Percentiles rank a stretch among this genome's conserved stretches.
Conservation (phyloP, 2,329 filamentous ascomycete species). For the Xylaria sp. region DNA sequence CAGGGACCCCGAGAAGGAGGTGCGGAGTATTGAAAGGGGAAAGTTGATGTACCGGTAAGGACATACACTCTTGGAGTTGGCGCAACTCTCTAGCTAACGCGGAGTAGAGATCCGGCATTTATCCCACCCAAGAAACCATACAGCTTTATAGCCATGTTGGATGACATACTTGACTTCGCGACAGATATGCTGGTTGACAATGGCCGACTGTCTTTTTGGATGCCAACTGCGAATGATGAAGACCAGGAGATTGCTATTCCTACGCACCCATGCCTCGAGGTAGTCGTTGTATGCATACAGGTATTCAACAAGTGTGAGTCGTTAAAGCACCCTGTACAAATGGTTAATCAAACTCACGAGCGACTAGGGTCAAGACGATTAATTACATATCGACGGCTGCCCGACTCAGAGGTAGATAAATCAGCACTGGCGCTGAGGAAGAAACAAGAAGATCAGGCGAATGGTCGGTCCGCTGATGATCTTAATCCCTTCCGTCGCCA, state of each 20-base stretch:
- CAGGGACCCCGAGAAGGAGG: slow-evolving; percentile 71
- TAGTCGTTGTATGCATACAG: slow-evolving; percentile 83
- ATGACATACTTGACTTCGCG: slow-evolving; percentile 89
- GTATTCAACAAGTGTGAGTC: slow-evolving; percentile 85
- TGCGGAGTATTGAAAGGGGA: slow-evolving; percentile 74
- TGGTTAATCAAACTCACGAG: slow-evolving; percentile 34
- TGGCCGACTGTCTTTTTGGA: slow-evolving; percentile 93
- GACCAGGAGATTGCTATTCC: slow-evolving; percentile 82
- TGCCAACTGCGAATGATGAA: slow-evolving; percentile 89
- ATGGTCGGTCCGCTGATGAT: slow-evolving; percentile 66
- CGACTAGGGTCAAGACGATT: slow-evolving; percentile 82
- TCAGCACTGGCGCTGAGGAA: slow-evolving; percentile 53
- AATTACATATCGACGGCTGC: slow-evolving; percentile 82
- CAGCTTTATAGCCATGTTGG: slow-evolving; percentile 88
- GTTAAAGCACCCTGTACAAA: neutral
- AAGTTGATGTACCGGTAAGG: slow-evolving; percentile 74
- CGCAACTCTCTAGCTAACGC: slow-evolving; percentile 21
- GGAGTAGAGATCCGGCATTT: slow-evolving; percentile 40
- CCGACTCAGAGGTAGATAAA: slow-evolving; percentile 66
- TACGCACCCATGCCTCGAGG: slow-evolving; percentile 77
- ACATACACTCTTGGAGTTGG: neutral
- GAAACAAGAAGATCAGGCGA: slow-evolving; percentile 47
- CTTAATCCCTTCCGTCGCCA: slow-evolving; percentile 69
- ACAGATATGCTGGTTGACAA: slow-evolving; percentile 78
- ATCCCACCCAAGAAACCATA: slow-evolving; percentile 88